These are phyloP conservation scores for Acanthamoeba royreba DNA, from an alignment of 208 protist species.

Conservation along the genomic window DNA sequence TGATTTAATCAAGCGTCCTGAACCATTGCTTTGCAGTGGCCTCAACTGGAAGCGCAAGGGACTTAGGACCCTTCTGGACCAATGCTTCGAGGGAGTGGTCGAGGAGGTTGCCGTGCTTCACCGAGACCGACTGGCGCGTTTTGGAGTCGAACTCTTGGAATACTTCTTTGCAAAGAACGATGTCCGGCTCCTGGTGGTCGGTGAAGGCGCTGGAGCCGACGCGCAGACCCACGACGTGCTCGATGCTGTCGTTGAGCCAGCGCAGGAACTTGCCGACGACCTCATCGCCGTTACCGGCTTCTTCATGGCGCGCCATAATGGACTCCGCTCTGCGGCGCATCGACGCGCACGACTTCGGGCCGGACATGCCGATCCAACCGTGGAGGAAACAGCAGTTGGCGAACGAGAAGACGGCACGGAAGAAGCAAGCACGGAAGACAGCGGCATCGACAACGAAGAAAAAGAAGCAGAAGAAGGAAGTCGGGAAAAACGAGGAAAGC, in stretches of 20 bases:
- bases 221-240: not conserved
- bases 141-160: not conserved
- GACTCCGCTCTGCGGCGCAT: not conserved
- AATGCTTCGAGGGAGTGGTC: not conserved
- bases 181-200: not conserved
- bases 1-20: not conserved
- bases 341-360: not conserved
- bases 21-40: not conserved
- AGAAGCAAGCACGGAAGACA: not conserved
- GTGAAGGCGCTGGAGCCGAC: not conserved
- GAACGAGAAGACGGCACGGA: not conserved
- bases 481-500: too few species aligned
- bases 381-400: slow-evolving; percentile 12
- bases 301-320: slow-evolving; percentile 18
- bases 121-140: not conserved
- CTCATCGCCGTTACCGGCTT: not conserved
- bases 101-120: not conserved
- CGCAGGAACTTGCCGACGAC: not conserved
- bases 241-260: slow-evolving; percentile 12
- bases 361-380: not conserved
- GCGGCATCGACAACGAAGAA: not conserved
- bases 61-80: not conserved
- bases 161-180: not conserved
- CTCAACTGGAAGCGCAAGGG: not conserved
- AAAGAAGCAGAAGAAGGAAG: not conserved